A percentile compares a stretch with the other conserved stretches of the same genome.
Evolutionary conservation across 257 asterid species (phyloP).

Genomic region (Avicennia marina): DNA sequence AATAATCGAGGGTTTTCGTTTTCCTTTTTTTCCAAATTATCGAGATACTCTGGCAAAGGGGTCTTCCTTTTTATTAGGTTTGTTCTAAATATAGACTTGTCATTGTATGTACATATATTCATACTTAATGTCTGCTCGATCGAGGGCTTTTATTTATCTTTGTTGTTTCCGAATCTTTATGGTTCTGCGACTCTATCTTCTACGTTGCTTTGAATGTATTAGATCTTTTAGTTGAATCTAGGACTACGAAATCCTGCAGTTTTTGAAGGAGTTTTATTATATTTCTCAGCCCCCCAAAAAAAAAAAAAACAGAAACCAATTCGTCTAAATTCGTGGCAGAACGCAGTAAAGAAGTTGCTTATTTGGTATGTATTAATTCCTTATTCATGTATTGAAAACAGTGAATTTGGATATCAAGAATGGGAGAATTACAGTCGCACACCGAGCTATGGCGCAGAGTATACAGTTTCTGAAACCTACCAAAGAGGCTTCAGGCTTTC

Average conservation of each 20-base stretch:
- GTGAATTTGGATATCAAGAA: slow-evolving; percentile 36
- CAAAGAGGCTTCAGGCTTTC: slow-evolving; percentile 12
- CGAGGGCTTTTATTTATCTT: background rate
- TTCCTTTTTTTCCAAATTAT: background rate
- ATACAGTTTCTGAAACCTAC: slow-evolving; percentile 22
- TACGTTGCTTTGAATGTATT: too few relatives aligned
- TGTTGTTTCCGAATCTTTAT: background rate
- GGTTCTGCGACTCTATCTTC: background rate
- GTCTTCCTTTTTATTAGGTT: background rate
- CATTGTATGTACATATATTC: too few relatives aligned
- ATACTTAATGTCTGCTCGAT: background rate
- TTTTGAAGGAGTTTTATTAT: too few relatives aligned
- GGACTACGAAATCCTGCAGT: too few relatives aligned
- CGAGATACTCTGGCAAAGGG: background rate
- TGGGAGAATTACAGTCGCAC: slow-evolving; percentile 22
- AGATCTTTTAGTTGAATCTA: background rate
- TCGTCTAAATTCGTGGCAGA: background rate
- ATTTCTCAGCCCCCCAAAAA: too few relatives aligned
- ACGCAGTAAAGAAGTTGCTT: background rate
- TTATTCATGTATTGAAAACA: slow-evolving; percentile 10
- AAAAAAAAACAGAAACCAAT: background rate
- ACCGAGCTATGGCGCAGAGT: slow-evolving; percentile 18
- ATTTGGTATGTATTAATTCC: background rate
- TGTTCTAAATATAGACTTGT: too few relatives aligned
- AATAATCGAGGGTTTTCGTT: background rate